Base-by-base conservation (phyloP, 352 stramenopile species). In the Bremia lactucae region DNA sequence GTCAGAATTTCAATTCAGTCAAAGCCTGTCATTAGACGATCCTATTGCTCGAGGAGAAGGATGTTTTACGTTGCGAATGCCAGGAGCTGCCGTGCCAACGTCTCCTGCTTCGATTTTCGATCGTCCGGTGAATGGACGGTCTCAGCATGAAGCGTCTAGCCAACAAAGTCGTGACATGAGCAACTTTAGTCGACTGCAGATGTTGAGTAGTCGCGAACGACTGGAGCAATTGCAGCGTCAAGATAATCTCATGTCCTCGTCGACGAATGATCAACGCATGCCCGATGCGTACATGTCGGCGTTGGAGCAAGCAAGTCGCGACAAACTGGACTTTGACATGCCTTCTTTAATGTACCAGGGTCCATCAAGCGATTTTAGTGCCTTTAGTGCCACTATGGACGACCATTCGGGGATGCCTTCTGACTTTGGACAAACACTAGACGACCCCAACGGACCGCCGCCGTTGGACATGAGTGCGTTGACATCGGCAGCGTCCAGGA, bases 71-170 rank as follows among this genome's bases (percentile, higher is more conserved):
- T 44, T 73, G 29, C 54, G 55, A 21, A 61, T 68, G 31, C 51
- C 45, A 14, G 52, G 52, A 14, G 37, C 52, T 9, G 38, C 47
- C 9, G 38, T 37, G 15, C 42, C 53, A 2, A 24, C 48, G 20
- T 37, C 63, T 0, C 51, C 72, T 2, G 55, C 65, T 3, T 83
- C 75, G 1, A 74, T 87, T 36, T 87, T 87, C 28, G 75, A 87
- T 42, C 72, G 72, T 9, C 59, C 68, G 14, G 46, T 39, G 6
- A 55, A 45, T n/a, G 31, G 49, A 10, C 53, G 53, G 9, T 36
- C 35, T 31, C 55, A 46, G 19, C 44, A 36, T 36, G 44, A 35
- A 0, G 16, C 63, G 8, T 41, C 49, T 26, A 47, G 52, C 4
- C 56, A 52, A 33, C 45, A 44, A 14, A 67, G 57, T 28, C 62